Base-by-base conservation (phyloP, 2,329 filamentous ascomycete species). In the Laburnicola sp. region DNA sequence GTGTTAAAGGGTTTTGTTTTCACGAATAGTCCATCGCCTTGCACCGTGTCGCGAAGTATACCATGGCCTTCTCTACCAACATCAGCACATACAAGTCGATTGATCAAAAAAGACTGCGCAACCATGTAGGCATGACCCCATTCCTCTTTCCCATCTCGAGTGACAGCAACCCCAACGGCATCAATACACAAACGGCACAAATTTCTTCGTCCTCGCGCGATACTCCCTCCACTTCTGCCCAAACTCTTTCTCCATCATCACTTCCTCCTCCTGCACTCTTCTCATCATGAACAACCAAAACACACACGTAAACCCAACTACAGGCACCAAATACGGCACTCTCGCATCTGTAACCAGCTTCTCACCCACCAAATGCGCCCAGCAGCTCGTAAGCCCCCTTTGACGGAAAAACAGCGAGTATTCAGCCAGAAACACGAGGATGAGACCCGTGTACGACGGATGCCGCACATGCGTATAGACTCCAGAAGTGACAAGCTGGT, bases 401-500 rank as follows among this genome's bases (percentile, higher is more conserved):
- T 50, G 51, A 8, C 50, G 47, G 1, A 53, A 23, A 16, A 59
- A 45, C 0, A 59, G 36, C 4, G 45, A 45, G 16, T 52, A 48
- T 26, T 28, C 41, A 1, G 54, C 62, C 1, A 69, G 10, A 1
- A 73, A 45, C 0, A 82, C 55, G 2, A 76, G 27, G 0, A 72
- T 7, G 2, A 76, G 38, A 0, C 77, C 80, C 0, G 75, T 76
- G 51, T 83, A 83, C 48, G 79, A 80, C 2, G 80, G 80, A 57
- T 83, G 80, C 58, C 82, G 79, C 2, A 82, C 64, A 53, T 76
- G 78, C 16, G 56, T 53, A 53, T 82, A 82, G 1, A 82, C 64
- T 0, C 80, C 80, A 0, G 58, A 66, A 0, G 78, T 82, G 9
- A 74, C 70, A 6, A 83, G 63, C 1, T 63, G 57, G 50, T 78